Conservation (phyloP, 305 asterid species). For the Fraxinus xanthoxyloides region DNA sequence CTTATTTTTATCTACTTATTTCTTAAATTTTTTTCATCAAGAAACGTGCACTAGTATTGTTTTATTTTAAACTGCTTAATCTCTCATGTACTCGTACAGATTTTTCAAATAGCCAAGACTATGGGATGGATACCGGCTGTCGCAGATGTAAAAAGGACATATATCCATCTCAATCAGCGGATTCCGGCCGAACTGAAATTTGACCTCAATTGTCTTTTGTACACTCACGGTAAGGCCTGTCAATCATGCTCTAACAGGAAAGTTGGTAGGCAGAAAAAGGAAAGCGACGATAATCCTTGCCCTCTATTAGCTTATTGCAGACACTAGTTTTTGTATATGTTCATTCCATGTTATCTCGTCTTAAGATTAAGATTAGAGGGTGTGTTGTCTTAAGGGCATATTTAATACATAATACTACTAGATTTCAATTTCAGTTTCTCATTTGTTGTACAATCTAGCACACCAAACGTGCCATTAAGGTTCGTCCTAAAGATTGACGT, state of each 20-base stretch:
- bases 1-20: not conserved
- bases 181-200: slow-evolving; percentile 73
- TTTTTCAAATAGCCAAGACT: slow-evolving; percentile 74
- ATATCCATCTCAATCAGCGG: slow-evolving; percentile 69
- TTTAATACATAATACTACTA: not conserved
- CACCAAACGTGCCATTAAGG: not conserved
- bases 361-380: not conserved
- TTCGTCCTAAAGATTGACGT: not conserved
- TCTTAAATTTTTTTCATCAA: not conserved
- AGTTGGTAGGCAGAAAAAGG: slow-evolving; percentile 31
- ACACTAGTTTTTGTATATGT: not conserved
- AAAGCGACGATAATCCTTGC: slow-evolving; percentile 36
- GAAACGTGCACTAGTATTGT: not conserved
- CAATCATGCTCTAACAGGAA: slow-evolving; percentile 56
- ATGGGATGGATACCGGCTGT: slow-evolving; percentile 68
- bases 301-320: slow-evolving; percentile 51
- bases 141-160: slow-evolving; percentile 64
- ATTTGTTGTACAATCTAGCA: not conserved
- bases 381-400: not conserved
- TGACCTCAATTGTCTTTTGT: slow-evolving; percentile 81
- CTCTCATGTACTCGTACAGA: slow-evolving; percentile 34
- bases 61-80: not conserved
- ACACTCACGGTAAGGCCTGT: slow-evolving; percentile 82
- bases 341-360: not conserved
- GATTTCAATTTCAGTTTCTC: not conserved